These are phyloP conservation scores for Mucor racemosus DNA, from an alignment of 371 early-diverging fungal species.

Conservation along the genomic window DNA sequence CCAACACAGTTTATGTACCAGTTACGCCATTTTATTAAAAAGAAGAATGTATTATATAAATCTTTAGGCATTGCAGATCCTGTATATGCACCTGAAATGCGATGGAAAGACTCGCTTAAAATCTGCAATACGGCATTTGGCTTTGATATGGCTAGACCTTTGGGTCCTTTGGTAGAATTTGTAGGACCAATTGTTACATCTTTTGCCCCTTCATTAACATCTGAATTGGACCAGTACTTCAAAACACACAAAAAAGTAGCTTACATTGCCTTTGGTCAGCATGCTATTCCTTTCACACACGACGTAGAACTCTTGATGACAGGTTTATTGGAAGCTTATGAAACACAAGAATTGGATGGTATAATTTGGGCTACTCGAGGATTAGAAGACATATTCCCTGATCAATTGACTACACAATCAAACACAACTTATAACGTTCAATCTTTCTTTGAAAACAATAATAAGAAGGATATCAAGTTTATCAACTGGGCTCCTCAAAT, in stretches of 20 bases:
- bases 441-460: conserved; percentile 1
- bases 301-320: conserved; percentile 25
- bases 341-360: conserved; percentile 27
- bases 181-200: conserved; percentile 41
- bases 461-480: conserved; percentile 13
- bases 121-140: conserved; percentile 34
- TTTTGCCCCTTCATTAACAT: conserved; percentile 21
- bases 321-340: conserved; percentile 22
- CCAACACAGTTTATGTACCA: conserved; percentile 1
- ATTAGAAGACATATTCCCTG: conserved; percentile 9
- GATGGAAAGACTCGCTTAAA: conserved; percentile 22
- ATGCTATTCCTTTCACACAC: conserved; percentile 4
- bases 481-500: conserved; percentile 44
- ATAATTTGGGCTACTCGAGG: conserved; percentile 37
- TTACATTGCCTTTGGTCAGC: conserved; percentile 44
- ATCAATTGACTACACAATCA: conserved; percentile 6
- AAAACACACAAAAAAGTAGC: conserved; percentile 26
- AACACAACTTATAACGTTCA: not conserved
- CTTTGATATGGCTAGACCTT: conserved; percentile 33
- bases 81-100: not conserved
- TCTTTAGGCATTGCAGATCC: not conserved
- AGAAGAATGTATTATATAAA: not conserved
- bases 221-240: not conserved
- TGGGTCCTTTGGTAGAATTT: conserved; percentile 40
- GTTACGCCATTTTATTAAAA: not conserved